These are phyloP conservation scores for Trichoderma simmonsii DNA, from an alignment of 2,329 filamentous ascomycete species.

Conservation along the genomic window DNA sequence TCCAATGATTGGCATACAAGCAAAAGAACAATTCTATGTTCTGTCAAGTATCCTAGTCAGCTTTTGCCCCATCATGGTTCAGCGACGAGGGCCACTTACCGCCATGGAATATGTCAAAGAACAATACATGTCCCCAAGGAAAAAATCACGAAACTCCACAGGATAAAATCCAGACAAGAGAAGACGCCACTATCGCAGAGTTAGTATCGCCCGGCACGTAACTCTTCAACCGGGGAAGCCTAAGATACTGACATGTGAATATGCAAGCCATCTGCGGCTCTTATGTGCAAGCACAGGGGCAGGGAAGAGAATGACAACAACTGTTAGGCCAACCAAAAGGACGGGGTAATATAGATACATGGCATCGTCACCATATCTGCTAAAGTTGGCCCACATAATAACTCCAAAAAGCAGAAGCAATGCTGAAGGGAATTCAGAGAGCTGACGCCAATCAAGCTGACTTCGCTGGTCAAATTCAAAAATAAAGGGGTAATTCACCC, in stretches of 20 bases:
- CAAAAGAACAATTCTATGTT: constrained; percentile 95
- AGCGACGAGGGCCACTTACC: constrained; percentile 51
- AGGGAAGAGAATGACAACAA: constrained; percentile 71
- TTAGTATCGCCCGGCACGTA: constrained; percentile 15
- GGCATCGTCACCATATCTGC: constrained; percentile 57
- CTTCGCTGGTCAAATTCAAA: constrained; percentile 93
- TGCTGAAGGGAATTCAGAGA: constrained; percentile 82
- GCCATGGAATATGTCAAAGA: constrained; percentile 88
- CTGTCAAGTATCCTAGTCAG: constrained; percentile 38
- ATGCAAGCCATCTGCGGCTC: constrained; percentile 80
- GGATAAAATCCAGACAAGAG: constrained; percentile 82
- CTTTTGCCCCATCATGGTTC: not conserved
- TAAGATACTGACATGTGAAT: constrained; percentile 65
- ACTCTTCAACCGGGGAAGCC: not conserved
- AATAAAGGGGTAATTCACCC: constrained; percentile 94
- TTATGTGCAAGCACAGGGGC: constrained; percentile 69
- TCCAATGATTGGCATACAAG: constrained; percentile 78
- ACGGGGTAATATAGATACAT: constrained; percentile 87
- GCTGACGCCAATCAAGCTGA: constrained; percentile 83
- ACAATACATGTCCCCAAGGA: constrained; percentile 96
- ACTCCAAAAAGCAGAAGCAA: constrained; percentile 76
- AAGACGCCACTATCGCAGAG: constrained; percentile 67
- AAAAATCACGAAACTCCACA: constrained; percentile 96
- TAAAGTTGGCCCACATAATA: constrained; percentile 87
- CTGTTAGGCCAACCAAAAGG: constrained; percentile 67